Base-by-base conservation (phyloP, 495 filamentous ascomycete genomes). In the Neurospora pannonica region DNA sequence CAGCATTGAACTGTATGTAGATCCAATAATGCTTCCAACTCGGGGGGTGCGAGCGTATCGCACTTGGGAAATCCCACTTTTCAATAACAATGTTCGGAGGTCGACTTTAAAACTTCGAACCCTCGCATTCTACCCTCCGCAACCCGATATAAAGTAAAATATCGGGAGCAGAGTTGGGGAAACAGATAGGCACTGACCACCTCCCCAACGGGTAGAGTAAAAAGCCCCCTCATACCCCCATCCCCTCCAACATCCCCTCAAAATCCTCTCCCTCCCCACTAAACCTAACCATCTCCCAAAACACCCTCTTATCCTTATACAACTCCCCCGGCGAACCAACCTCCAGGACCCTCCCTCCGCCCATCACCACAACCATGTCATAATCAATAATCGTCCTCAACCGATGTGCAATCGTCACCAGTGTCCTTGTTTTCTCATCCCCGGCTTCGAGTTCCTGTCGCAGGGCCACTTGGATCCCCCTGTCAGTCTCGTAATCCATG, bases 401-500 rank as follows among this genome's bases (percentile, higher is more conserved):
- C 71, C 86, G 82, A 78, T 89, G 86, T 4, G 82, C 83, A 36
- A 89, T 84, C 3, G 83, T 83, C n/a, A 89, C 79, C 5, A 89
- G 76, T 34, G 87, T 89, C 43, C 84, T 83, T 7, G 85, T 83
- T 31, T 78, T 72, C 10, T 78, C 80, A 19, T 78, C 74, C 21
- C 62, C 54, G 67, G 83, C 77, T 19, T 85, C 76, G 17, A 86
- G 74, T 40, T 85, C 81, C 6, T 80, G 77, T 2, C 83, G 78
- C 38, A 90, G 75, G 3, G 87, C 82, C 6, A 78, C 77, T 77
- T 88, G 86, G 71, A 90, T 86, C 31, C 83, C 82, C 71, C 81
- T 79, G 72, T 89, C 88, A 24, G 88, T 89, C 74, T 87, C 84
- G 38, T 85, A 85, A 72, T 90, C 88, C 74, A 90, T 88, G 73